Base-by-base conservation (phyloP, 139 green algal genomes). In the Asterochloris erici region DNA sequence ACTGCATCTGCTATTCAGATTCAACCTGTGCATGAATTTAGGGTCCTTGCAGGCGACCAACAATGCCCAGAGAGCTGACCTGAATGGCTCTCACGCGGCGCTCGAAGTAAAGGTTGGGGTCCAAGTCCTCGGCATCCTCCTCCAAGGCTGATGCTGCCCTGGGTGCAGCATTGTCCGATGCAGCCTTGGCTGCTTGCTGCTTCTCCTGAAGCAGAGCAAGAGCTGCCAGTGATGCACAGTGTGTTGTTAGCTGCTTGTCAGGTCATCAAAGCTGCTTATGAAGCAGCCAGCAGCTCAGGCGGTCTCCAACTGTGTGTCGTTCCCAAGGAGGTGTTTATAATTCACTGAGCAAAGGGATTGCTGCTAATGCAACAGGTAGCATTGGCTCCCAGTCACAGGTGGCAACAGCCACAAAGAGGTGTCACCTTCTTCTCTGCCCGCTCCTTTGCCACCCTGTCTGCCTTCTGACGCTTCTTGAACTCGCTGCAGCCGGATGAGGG, bases 61-160 rank as follows among this genome's bases (percentile, higher is more conserved):
- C 85, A 26, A 96, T 84, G 87, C 28, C 64, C 63, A 28, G 14
- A 64, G 75, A 54, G 38, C 38, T 54, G 71, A 61, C 26, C 71
- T 77, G 54, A 0, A 83, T 62, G 23, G 74, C 79, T 47, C 62
- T 63, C 69, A 88, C 78, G 14, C 82, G 68, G 15, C 79, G 61
- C 79, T 98, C 93, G 85, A 91, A 95, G 88, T 98, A 99, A 82
- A 93, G 89, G 71, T 91, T 96, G 63, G 96, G 95, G 85, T 97
- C 93, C 75, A 94, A 73, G 68, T 94, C 84, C 73, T 96, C 95
- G 68, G 90, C 91, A 74, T 94, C 93, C 47, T 95, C 90, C 82
- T 96, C 88, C 19, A 95, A 76, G 0, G 83, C 77, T 54, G 38
- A 54, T 1, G 84, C 85, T 15, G 87, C 82, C 82, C 93, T 81